phyloP scores from a whole-genome alignment of 805 yeast species.

The Cyberlindnera subsufficiens region DNA sequence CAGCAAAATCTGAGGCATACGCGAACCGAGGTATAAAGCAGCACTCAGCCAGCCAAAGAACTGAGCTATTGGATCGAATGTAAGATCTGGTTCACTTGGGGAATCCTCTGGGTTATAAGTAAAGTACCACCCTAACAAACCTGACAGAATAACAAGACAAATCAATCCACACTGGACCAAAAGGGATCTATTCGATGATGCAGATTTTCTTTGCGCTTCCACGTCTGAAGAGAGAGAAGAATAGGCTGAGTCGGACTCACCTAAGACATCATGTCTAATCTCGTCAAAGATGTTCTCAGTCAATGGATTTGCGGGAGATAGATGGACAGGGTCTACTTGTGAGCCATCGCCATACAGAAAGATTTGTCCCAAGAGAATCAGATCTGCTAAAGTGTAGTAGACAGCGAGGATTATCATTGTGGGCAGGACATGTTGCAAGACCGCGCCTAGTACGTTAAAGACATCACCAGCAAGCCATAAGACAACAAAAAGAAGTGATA shows the following conservation, averaged over 20 bases:
- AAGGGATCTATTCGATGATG: conserved; percentile 16
- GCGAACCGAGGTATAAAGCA: conserved; percentile 70
- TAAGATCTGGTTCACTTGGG: conserved; percentile 37
- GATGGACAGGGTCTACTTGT: conserved; percentile 64
- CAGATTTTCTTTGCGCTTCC: conserved; percentile 2
- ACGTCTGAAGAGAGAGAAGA: conserved; percentile 6
- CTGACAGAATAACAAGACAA: conserved; percentile 68
- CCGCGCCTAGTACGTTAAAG: conserved; percentile 87
- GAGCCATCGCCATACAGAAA: conserved; percentile 64
- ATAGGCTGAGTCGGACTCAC: conserved; percentile 15
- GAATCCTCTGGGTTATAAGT: conserved; percentile 41
- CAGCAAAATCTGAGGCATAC: conserved; percentile 86
- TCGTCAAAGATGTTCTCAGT: conserved; percentile 66
- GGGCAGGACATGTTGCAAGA: conserved; percentile 84
- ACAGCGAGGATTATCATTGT: conserved; percentile 92
- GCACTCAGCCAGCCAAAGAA: conserved; percentile 81
- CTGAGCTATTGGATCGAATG: conserved; percentile 77
- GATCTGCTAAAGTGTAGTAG: conserved; percentile 88
- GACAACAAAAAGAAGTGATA: conserved; percentile 78
- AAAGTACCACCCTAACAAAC: conserved; percentile 83
- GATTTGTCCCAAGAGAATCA: conserved; percentile 80
- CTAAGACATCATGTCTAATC: conserved; percentile 39
- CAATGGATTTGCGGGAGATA: conserved; percentile 86
- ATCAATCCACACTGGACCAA: conserved; percentile 37
- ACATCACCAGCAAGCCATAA: conserved; percentile 94